Base-by-base conservation (phyloP, 192 early-diverging fungal species). In the Podila clonocystis region DNA sequence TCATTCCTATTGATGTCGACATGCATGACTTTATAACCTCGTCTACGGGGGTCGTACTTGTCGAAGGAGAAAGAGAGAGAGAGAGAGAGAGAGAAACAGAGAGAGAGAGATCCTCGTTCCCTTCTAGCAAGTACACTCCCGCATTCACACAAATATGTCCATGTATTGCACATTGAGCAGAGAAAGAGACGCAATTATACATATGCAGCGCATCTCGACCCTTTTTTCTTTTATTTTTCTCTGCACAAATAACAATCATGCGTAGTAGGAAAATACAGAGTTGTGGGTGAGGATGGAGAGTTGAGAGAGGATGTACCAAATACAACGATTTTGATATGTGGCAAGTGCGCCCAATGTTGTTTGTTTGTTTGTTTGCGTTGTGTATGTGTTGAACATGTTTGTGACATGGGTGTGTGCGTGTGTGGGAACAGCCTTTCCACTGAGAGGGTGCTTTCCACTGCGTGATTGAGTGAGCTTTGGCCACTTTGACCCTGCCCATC, bases 391-490 rank as follows among this genome's bases (percentile, higher is more conserved):
- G 41, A 9, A 9, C 33, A 2, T 5, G 41, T 45, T 17, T 17
- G 15, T 45, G 41, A 45, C 17, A 7, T 61, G 24, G 36, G 17
- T 19, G 36, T 38, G 12, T 41, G 41, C 1, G 41, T 45, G 11
- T 45, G 41, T 12, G 34, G 9, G 34, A 36, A 36, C 34, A 38
- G n/a, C 38, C 19, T 45, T 30, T n/a, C 34, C 33, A 63, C 26
- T 58, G 7, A n/a, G n/a, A n/a, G n/a, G n/a, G n/a, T n/a, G n/a
- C n/a, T n/a, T 30, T n/a, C 34, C 33, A 63, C 26, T 58, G 7
- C 33, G 22, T 33, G 7, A 33, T 3, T 33, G 57, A 58, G 5
- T 65, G 74, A 76, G 74, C 74, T 76, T 76, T 76, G 74, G 68
- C 74, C 74, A 76, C 74, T 26, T 17, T 15, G 31, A 59, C 28